Conservation (phyloP, 352 stramenopile species). For the Thalassiosira ordinaria region DNA sequence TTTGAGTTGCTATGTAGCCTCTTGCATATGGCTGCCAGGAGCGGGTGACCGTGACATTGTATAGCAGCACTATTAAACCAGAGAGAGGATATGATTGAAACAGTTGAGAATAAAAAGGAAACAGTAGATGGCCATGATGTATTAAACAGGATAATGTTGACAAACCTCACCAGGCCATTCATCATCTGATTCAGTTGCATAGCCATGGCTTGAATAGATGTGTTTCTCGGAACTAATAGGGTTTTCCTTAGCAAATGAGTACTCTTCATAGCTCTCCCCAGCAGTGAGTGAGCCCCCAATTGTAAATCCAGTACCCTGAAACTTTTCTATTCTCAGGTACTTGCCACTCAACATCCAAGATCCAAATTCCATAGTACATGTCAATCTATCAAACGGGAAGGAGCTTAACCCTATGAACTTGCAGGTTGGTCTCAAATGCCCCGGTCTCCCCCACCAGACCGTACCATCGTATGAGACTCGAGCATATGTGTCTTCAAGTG, state of each 20-base stretch:
- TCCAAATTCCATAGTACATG: conserved; percentile 59
- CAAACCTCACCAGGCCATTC: conserved; percentile 54
- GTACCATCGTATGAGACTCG: conserved; percentile 34
- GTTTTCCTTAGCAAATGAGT: conserved; percentile 30
- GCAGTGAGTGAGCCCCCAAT: conserved; percentile 45
- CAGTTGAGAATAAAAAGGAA: too few species aligned
- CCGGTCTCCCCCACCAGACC: conserved; percentile 52
- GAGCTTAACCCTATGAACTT: conserved; percentile 56
- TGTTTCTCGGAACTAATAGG: conserved; percentile 17
- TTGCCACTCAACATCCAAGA: conserved; percentile 50
- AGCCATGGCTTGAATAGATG: conserved; percentile 57
- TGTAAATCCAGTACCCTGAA: conserved; percentile 14
- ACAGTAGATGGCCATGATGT: too few species aligned
- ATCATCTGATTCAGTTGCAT: conserved; percentile 31
- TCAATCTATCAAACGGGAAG: conserved; percentile 62
- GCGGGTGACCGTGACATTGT: conserved; percentile 44
- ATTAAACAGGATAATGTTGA: too few species aligned
- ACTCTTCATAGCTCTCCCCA: conserved; percentile 52
- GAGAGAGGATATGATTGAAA: background rate
- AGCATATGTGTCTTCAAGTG: conserved; percentile 52
- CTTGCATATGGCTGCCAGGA: conserved; percentile 57
- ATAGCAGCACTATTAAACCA: conserved; percentile 26
- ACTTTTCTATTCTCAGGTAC: conserved; percentile 39
- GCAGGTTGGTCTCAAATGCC: conserved; percentile 47
- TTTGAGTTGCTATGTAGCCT: conserved; percentile 47